These are phyloP conservation scores for Boletus coccyginus DNA, from an alignment of 768 basidiomycete species.

Conservation along the genomic window DNA sequence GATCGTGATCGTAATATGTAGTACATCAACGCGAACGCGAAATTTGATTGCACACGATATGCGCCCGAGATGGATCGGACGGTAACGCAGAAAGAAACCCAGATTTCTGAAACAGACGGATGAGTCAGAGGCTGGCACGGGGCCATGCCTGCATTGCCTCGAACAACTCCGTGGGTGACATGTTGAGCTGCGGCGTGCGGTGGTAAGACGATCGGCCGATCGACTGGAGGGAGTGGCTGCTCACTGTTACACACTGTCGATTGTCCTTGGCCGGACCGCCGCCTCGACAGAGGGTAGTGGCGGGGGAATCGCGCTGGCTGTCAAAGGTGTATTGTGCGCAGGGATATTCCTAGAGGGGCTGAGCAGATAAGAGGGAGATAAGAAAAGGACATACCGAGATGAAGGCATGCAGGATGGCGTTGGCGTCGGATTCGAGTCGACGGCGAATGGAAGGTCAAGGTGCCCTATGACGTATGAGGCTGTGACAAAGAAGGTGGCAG, in stretches of 20 bases:
- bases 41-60: constrained; percentile 71
- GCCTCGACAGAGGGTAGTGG: constrained; percentile 59
- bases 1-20: constrained; percentile 27
- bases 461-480: constrained; percentile 26
- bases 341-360: constrained; percentile 27
- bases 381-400: constrained; percentile 35
- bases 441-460: constrained; percentile 18
- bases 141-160: constrained; percentile 65
- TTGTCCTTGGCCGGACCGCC: constrained; percentile 32
- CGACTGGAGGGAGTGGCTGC: constrained; percentile 19
- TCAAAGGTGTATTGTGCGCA: constrained; percentile 59
- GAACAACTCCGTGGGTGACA: constrained; percentile 62
- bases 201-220: constrained; percentile 12
- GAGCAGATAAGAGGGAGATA: not conserved
- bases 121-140: constrained; percentile 7
- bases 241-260: constrained; percentile 55
- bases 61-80: constrained; percentile 59
- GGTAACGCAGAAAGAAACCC: constrained; percentile 72
- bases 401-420: constrained; percentile 38
- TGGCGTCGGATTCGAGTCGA: constrained; percentile 23
- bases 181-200: constrained; percentile 45
- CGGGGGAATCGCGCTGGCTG: constrained; percentile 53
- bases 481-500: not conserved
- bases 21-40: constrained; percentile 37
- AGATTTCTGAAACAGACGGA: constrained; percentile 41